phyloP scores from a whole-genome alignment of 2,329 filamentous ascomycete species.

The Fonsecaea nubica region DNA sequence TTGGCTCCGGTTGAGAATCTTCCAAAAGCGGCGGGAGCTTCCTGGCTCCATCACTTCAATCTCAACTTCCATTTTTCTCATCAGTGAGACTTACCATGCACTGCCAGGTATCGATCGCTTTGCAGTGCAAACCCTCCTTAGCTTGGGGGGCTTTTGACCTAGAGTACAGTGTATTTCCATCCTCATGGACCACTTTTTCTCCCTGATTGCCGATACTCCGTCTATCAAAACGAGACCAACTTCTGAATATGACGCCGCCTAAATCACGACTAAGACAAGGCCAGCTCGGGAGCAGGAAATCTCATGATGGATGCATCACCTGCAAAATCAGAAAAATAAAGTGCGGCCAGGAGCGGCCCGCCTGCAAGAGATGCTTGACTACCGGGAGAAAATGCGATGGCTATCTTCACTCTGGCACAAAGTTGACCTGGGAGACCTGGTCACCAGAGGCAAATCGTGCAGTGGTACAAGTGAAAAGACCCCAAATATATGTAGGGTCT shows the following conservation, averaged over 20 bases:
- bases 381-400: slow-evolving; percentile 38
- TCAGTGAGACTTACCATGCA: background rate
- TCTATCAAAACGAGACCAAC: background rate
- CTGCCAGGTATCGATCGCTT: background rate
- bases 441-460: background rate
- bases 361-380: slow-evolving; percentile 36
- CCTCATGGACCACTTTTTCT: background rate
- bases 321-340: slow-evolving; percentile 33
- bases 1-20: background rate
- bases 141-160: background rate
- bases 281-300: slow-evolving; percentile 15
- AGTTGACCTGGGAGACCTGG: background rate
- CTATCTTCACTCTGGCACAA: slow-evolving; percentile 1
- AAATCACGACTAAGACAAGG: slow-evolving; percentile 7
- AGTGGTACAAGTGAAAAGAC: background rate
- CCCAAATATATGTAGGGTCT: slow-evolving; percentile 11
- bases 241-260: background rate
- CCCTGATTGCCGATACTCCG: background rate
- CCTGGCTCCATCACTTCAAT: background rate
- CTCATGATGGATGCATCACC: slow-evolving; percentile 11
- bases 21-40: background rate
- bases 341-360: slow-evolving; percentile 39
- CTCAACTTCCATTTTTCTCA: background rate
- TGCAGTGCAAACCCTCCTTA: background rate
- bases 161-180: background rate